Conservation (phyloP, 257 asterid genomes). For the Lycium ferocissimum region DNA sequence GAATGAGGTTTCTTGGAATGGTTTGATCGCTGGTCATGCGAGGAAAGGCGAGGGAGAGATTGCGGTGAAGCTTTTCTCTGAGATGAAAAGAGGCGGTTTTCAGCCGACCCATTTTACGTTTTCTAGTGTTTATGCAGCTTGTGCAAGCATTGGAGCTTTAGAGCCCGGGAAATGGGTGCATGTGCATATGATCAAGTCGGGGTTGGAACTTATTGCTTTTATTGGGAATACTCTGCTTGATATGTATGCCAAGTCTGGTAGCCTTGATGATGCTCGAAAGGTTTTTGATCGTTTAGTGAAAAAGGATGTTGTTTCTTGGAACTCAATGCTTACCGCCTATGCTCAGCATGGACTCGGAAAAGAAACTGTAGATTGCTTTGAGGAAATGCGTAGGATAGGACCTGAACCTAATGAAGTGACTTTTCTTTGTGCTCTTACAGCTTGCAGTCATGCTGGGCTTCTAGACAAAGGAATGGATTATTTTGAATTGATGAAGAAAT, state of each 20-base stretch:
- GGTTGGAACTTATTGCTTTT: constrained; percentile 62
- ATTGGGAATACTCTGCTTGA: constrained; percentile 82
- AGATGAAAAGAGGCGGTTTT: constrained; percentile 70
- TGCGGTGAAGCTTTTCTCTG: constrained; percentile 58
- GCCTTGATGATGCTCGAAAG: constrained; percentile 70
- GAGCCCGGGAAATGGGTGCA: constrained; percentile 91
- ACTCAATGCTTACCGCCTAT: constrained; percentile 84
- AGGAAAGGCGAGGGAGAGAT: constrained; percentile 67
- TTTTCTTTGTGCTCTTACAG: constrained; percentile 74
- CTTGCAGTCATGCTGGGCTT: constrained; percentile 90
- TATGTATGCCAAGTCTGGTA: constrained; percentile 87
- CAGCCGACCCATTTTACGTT: constrained; percentile 73
- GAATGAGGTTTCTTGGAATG: constrained; percentile 87
- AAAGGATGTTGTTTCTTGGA: constrained; percentile 80
- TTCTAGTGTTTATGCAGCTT: constrained; percentile 73
- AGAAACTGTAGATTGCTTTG: constrained; percentile 64
- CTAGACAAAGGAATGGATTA: constrained; percentile 67
- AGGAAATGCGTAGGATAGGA: constrained; percentile 64
- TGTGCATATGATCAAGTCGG: constrained; percentile 70
- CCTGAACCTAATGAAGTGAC: constrained; percentile 64
- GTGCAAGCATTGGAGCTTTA: constrained; percentile 72
- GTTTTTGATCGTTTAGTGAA: constrained; percentile 63
- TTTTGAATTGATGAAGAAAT: constrained; percentile 68
- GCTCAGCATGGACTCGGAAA: constrained; percentile 85
- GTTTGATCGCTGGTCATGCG: constrained; percentile 75